These are phyloP conservation scores for Xylariaceae sp. DNA, from an alignment of 2,329 filamentous ascomycete species.

Conservation along the genomic window DNA sequence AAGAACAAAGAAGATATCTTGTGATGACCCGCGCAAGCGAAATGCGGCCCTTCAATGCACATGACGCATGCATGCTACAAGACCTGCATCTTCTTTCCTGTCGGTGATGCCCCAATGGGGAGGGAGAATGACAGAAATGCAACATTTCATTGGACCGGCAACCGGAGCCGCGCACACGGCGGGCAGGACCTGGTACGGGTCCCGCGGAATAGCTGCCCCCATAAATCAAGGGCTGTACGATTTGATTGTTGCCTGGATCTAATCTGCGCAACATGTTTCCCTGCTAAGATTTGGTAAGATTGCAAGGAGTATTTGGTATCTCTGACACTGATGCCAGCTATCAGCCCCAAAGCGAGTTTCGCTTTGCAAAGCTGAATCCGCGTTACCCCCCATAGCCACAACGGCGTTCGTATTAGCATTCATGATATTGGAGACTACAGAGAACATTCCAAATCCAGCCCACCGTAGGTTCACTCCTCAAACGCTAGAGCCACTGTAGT, in stretches of 20 bases:
- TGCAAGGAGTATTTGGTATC: constrained; percentile 5
- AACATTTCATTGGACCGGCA: constrained; percentile 6
- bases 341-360: constrained; percentile 12
- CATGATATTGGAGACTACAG: not conserved
- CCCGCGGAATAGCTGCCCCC: not conserved
- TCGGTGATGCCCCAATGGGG: not conserved
- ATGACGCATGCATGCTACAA: not conserved
- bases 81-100: not conserved
- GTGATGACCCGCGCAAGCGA: not conserved
- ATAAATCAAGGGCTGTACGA: not conserved
- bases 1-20: not conserved
- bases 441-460: constrained; percentile 19
- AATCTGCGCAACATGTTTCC: not conserved
- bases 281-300: too few relatives aligned
- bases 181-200: not conserved
- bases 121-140: constrained; percentile 18
- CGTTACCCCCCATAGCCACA: constrained; percentile 9
- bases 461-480: not conserved
- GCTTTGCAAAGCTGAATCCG: constrained; percentile 16
- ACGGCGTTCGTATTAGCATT: not conserved
- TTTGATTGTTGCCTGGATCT: constrained; percentile 14
- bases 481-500: not conserved
- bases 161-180: not conserved
- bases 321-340: not conserved
- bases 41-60: constrained; percentile 3